These are phyloP conservation scores for Eutypella sp. DNA, from an alignment of 2,329 filamentous ascomycete species.

Conservation along the genomic window DNA sequence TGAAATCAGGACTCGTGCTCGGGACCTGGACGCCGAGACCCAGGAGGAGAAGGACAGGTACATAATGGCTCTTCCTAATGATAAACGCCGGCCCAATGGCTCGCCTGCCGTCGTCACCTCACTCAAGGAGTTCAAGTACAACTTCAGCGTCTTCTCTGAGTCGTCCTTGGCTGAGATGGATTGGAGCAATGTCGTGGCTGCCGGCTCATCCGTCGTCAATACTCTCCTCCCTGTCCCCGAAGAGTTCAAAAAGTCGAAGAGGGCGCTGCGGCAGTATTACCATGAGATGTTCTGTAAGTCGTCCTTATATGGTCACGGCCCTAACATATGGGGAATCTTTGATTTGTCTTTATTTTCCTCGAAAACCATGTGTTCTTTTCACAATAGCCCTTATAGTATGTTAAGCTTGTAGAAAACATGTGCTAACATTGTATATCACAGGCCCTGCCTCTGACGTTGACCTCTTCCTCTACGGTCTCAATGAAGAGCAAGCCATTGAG, in stretches of 20 bases:
- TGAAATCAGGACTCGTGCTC: conserved; percentile 57
- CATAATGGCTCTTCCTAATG: conserved; percentile 61
- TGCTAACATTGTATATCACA: neutral
- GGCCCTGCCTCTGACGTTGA: conserved; percentile 78
- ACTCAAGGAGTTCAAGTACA: conserved; percentile 67
- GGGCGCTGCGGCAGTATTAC: conserved; percentile 65
- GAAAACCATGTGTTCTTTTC: neutral
- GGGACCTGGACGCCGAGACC: conserved; percentile 53
- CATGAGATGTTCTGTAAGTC: conserved; percentile 64
- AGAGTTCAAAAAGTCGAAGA: conserved; percentile 57
- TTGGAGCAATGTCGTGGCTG: conserved; percentile 78
- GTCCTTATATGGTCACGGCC: no score
- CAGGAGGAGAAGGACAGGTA: conserved; percentile 58
- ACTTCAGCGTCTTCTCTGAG: conserved; percentile 80
- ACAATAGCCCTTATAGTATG: no score
- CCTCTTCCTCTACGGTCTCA: conserved; percentile 76
- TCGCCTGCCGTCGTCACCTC: conserved; percentile 63
- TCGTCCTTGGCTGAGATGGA: conserved; percentile 69
- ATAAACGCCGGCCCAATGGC: conserved; percentile 57
- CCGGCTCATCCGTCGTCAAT: conserved; percentile 77
- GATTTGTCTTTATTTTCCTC: neutral
- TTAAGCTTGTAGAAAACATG: neutral
- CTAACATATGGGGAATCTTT: no score
- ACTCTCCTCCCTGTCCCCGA: conserved; percentile 67
- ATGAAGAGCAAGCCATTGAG: conserved; percentile 69